Evolutionary conservation across 2,329 filamentous ascomycete genomes (phyloP).

Genomic region (Moelleriella libera): DNA sequence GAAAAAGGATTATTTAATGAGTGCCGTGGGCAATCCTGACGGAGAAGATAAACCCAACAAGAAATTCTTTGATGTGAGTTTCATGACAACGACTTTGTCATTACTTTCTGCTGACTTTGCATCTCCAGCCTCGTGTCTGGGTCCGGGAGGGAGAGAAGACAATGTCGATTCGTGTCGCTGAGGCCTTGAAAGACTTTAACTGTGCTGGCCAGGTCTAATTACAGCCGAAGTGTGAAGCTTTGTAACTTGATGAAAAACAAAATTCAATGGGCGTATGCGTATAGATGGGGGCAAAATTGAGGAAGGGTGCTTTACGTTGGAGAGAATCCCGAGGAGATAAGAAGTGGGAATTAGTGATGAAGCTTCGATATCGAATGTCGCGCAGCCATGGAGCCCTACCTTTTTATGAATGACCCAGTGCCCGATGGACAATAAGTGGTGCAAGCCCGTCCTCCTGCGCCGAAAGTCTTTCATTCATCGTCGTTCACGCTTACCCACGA

Average conservation of each 20-base stretch:
- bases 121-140: conserved; percentile 68
- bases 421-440: too few species aligned
- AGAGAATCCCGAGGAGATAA: neutral
- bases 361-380: too few species aligned
- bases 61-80: conserved; percentile 60
- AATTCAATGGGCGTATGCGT: neutral
- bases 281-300: neutral
- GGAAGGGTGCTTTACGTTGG: neutral
- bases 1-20: conserved; percentile 89
- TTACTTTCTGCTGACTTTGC: neutral
- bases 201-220: conserved; percentile 19
- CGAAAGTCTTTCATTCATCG: too few species aligned
- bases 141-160: conserved; percentile 95
- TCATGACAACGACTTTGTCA: neutral
- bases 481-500: too few species aligned
- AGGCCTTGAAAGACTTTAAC: conserved; percentile 87
- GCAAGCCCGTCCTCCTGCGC: too few species aligned
- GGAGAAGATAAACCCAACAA: conserved; percentile 98
- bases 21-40: conserved; percentile 86
- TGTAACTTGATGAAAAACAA: neutral
- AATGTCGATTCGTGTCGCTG: conserved; percentile 69
- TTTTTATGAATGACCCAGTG: too few species aligned
- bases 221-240: neutral
- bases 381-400: too few species aligned
- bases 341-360: neutral